phyloP scores from a whole-genome alignment of 2,329 filamentous ascomycete species.

The Biscogniauxia marginata region DNA sequence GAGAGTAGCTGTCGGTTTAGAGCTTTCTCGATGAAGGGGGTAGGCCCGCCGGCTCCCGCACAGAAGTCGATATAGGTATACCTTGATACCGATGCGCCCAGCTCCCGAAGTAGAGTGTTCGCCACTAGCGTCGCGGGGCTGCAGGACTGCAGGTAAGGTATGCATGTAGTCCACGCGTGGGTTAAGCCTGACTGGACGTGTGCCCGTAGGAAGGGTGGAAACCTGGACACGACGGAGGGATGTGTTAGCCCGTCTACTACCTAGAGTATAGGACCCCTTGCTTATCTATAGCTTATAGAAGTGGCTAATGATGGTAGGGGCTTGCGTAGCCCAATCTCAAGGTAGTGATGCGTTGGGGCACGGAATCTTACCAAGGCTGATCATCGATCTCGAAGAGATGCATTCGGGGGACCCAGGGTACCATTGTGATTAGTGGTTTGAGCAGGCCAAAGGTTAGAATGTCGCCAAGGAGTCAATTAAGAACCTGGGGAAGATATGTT shows the following conservation, averaged over 20 bases:
- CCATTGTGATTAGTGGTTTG: conserved; percentile 15
- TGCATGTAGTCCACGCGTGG: conserved; percentile 58
- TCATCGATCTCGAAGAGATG: conserved; percentile 69
- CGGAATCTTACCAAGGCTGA: conserved; percentile 55
- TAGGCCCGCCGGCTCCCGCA: conserved; percentile 71
- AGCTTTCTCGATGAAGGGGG: conserved; percentile 59
- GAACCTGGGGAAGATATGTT: no score
- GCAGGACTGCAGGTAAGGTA: conserved; percentile 56
- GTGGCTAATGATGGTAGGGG: conserved; percentile 2
- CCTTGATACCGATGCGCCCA: conserved; percentile 45
- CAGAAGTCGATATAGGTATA: conserved; percentile 75
- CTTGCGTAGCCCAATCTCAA: background rate
- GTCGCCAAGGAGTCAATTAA: background rate
- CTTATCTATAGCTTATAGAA: background rate
- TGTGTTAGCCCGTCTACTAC: background rate
- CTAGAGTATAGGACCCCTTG: background rate
- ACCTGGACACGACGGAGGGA: conserved; percentile 51
- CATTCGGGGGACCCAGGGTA: conserved; percentile 53
- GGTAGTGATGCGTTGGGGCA: background rate
- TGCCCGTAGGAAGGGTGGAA: conserved; percentile 62
- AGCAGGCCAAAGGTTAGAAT: background rate
- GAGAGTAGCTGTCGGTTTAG: conserved; percentile 49
- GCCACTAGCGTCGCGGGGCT: conserved; percentile 63
- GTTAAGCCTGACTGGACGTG: conserved; percentile 65
- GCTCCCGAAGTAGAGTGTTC: conserved; percentile 49